A percentile compares a stretch with the other conserved stretches of the same genome.
These are phyloP conservation scores for Talaromyces nanjingensis DNA, from an alignment of 495 filamentous ascomycete genomes.

Conservation along the genomic window DNA sequence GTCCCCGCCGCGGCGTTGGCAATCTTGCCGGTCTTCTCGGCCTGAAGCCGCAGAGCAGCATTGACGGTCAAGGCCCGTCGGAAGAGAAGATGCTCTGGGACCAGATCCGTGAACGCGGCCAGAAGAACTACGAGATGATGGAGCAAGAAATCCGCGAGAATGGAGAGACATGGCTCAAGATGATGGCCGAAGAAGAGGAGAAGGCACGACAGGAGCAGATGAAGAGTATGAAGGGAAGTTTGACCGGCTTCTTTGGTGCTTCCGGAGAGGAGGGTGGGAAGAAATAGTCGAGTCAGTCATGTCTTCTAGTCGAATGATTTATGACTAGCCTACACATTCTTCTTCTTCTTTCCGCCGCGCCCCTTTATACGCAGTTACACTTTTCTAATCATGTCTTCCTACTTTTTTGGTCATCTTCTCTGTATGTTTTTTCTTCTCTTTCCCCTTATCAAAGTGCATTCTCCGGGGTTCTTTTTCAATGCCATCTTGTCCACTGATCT, in stretches of 20 bases:
- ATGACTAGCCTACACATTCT: background rate
- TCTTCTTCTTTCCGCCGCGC: background rate
- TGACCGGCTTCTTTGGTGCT: slow-evolving; percentile 49
- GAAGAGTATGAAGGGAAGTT: slow-evolving; percentile 70
- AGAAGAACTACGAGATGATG: slow-evolving; percentile 78
- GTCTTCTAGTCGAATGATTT: background rate
- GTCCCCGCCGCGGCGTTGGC: slow-evolving; percentile 50
- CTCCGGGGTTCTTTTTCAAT: background rate
- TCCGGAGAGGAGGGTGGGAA: background rate
- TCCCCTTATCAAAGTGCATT: background rate
- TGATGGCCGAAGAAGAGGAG: slow-evolving; percentile 80
- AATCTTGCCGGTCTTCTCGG: slow-evolving; percentile 66
- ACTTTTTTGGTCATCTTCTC: background rate
- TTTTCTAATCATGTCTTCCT: background rate
- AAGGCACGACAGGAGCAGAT: slow-evolving; percentile 82
- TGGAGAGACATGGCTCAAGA: slow-evolving; percentile 87
- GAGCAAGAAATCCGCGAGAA: slow-evolving; percentile 87
- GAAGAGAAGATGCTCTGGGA: slow-evolving; percentile 96
- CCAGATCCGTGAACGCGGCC: slow-evolving; percentile 81
- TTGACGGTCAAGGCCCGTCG: slow-evolving; percentile 65
- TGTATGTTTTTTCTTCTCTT: background rate
- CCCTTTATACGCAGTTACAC: background rate
- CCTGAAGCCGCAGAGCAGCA: slow-evolving; percentile 49
- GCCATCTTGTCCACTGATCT: background rate
- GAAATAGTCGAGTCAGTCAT: slow-evolving; percentile 4